Percentiles rank a stretch among this genome's conserved stretches.
These are phyloP conservation scores for Volvariella surrecta DNA, from an alignment of 1,284 basidiomycete species.

Conservation along the genomic window DNA sequence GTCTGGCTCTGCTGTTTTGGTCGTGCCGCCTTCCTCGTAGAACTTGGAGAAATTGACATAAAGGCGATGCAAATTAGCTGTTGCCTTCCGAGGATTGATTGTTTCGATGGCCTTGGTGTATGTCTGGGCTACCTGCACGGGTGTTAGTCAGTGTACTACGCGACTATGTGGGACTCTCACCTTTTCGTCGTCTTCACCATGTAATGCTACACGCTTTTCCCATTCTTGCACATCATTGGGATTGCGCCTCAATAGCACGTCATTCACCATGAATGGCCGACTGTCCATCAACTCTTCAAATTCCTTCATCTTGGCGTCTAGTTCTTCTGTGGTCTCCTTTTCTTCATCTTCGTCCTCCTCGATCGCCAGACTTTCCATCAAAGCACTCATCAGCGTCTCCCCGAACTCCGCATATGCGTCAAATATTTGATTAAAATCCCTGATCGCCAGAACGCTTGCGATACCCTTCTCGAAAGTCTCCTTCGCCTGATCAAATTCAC, in stretches of 20 bases:
- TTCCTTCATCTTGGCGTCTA: conserved; percentile 86
- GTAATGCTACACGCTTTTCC: conserved; percentile 96
- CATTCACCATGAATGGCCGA: conserved; percentile 93
- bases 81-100: conserved; percentile 85
- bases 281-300: conserved; percentile 96
- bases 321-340: conserved; percentile 78
- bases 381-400: conserved; percentile 83
- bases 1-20: conserved; percentile 73
- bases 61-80: conserved; percentile 84
- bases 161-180: conserved; percentile 26
- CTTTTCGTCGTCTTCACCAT: conserved; percentile 90
- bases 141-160: conserved; percentile 5
- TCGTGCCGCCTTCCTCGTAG: conserved; percentile 91
- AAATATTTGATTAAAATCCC: conserved; percentile 98
- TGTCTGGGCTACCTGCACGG: conserved; percentile 75
- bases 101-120: conserved; percentile 88
- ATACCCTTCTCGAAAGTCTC: conserved; percentile 88
- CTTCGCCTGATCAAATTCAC: conserved; percentile 86
- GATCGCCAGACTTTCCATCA: conserved; percentile 85
- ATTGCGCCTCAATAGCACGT: conserved; percentile 90
- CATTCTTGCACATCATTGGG: conserved; percentile 99
- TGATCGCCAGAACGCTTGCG: conserved; percentile 80
- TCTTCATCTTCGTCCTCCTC: conserved; percentile 58
- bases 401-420: conserved; percentile 95
- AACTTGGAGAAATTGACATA: conserved; percentile 97